Percentiles rank a stretch among this genome's conserved stretches.
These are phyloP conservation scores for Vanilla planifolia DNA, from an alignment of 106 monocot species.

Conservation along the genomic window DNA sequence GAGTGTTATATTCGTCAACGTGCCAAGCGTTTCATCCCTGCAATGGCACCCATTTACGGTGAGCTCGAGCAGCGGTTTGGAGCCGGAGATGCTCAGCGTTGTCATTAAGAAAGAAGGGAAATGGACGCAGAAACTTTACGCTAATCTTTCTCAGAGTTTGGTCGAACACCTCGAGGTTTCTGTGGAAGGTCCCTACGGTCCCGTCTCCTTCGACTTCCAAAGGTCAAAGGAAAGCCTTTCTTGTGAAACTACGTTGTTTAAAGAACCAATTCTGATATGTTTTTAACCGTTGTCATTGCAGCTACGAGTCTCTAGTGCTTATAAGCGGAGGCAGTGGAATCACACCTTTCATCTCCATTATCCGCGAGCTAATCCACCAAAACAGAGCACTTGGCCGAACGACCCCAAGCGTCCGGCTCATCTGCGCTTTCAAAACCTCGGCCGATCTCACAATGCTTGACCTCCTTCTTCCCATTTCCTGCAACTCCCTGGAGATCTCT, in stretches of 20 bases:
- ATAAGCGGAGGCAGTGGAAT: conserved; percentile 89
- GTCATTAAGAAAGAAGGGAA: conserved; percentile 75
- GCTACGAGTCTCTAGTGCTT: conserved; percentile 63
- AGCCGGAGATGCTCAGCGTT: conserved; percentile 54
- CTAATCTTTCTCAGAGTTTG: conserved; percentile 15
- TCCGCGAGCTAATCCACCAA: conserved; percentile 54
- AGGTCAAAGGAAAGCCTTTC: conserved; percentile 15
- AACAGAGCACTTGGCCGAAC: conserved; percentile 11
- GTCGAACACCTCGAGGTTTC: conserved; percentile 37
- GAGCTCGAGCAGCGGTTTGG: conserved; percentile 48
- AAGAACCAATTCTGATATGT: no score
- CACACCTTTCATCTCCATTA: conserved; percentile 76
- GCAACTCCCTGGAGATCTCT: not conserved
- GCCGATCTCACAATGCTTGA: conserved; percentile 75
- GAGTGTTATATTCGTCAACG: conserved; percentile 60
- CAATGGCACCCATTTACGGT: conserved; percentile 88
- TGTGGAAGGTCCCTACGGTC: conserved; percentile 70
- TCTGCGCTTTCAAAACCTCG: conserved; percentile 58
- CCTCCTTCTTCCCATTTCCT: conserved; percentile 20
- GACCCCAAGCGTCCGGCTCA: conserved; percentile 50
- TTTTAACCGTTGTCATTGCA: no score
- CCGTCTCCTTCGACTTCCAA: conserved; percentile 27
- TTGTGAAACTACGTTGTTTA: no score
- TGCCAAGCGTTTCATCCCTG: conserved; percentile 44
- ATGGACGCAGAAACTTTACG: conserved; percentile 62